Base-by-base conservation (phyloP, 768 basidiomycete genomes). In the Gloeostereum incarnatum region DNA sequence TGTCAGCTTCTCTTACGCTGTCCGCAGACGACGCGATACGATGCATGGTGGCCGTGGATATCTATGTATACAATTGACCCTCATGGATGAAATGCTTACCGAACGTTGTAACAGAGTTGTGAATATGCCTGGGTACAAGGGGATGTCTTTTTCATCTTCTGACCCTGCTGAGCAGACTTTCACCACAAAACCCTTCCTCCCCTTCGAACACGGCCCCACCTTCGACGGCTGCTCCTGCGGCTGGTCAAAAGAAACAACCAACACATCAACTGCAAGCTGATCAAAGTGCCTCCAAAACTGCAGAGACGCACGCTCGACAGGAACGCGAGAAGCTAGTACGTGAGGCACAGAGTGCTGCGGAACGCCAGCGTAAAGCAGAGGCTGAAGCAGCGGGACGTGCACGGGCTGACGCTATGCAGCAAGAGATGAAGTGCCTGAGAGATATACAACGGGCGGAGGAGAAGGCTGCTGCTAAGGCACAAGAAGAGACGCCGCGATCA, bases 271-370 rank as follows among this genome's bases (percentile, higher is more conserved):
- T n/a, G n/a, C n/a, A n/a, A n/a, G n/a, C n/a, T n/a, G n/a, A n/a
- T n/a, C n/a, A n/a, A n/a, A n/a, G n/a, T n/a, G 23, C 43, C 23
- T 20, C 29, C 16, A n/a, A n/a, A n/a, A n/a, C n/a, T n/a, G n/a
- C n/a, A n/a, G n/a, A n/a, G n/a, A n/a, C n/a, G n/a, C n/a, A n/a
- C n/a, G n/a, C n/a, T n/a, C n/a, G n/a, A n/a, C n/a, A n/a, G n/a
- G n/a, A n/a, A n/a, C n/a, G 33, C 7, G 45, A 38, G 79, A 80
- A 49, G 31, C 61, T 16, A 78, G 70, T 0, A 73, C 81, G 4
- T 48, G 64, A 0, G 73, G 81, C 49, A 49, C 48, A 1, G 50
- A 65, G 8, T 81, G 80, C n/a, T 78, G 20, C 45, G 8, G 59
- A 71, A 43, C 54, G 81, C 1, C 66, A 75, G 43, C 46, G 27